Percentiles rank a stretch among this genome's conserved stretches.
phyloP scores from a whole-genome alignment of 1,284 basidiomycete species.

The Trichosporon coremiiforme region DNA sequence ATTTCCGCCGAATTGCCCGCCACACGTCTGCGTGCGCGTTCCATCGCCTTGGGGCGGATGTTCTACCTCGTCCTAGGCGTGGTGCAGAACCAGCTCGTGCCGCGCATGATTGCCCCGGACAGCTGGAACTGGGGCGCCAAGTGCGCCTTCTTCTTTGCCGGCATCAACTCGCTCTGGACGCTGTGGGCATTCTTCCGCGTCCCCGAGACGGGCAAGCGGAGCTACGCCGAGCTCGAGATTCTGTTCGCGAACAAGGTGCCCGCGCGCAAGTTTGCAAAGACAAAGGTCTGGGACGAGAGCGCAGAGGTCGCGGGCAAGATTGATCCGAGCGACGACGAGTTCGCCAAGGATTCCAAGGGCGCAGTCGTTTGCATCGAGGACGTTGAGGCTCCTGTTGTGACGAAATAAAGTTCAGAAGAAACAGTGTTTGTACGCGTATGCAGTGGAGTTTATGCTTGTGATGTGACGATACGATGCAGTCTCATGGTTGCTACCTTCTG shows the following conservation, averaged over 20 bases:
- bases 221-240: constrained; percentile 47
- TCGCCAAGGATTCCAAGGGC: neutral
- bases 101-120: constrained; percentile 51
- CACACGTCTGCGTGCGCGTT: constrained; percentile 50
- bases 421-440: no score
- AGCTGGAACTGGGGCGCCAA: constrained; percentile 28
- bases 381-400: no score
- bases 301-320: neutral
- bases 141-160: constrained; percentile 28
- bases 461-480: no score
- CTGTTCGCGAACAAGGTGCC: constrained; percentile 48
- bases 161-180: constrained; percentile 16
- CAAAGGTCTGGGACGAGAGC: neutral
- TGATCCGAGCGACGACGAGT: neutral
- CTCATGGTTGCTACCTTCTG: no score
- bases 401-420: no score
- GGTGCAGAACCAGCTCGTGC: constrained; percentile 45
- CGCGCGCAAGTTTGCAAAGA: constrained; percentile 39
- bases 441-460: no score
- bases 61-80: constrained; percentile 55
- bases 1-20: constrained; percentile 28
- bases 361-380: no score
- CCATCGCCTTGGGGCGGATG: constrained; percentile 57
- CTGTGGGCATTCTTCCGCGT: constrained; percentile 31
- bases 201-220: constrained; percentile 35